phyloP scores from a whole-genome alignment of 2,329 filamentous ascomycete species.

The Metarhizium anisopliae region DNA sequence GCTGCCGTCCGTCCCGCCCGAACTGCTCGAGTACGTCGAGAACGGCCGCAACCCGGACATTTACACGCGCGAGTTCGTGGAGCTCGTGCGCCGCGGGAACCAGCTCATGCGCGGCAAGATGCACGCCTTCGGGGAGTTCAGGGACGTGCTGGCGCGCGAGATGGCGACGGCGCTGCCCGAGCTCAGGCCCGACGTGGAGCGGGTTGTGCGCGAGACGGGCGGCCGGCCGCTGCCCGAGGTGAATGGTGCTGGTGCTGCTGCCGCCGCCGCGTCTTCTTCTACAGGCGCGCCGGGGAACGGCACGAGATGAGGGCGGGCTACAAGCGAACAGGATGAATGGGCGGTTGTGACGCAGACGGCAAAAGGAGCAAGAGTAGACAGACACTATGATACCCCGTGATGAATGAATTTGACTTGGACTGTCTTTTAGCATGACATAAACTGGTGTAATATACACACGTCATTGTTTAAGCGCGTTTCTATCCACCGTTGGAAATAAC shows the following conservation, averaged over 20 bases:
- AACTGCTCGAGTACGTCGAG: slow-evolving; percentile 61
- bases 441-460: neutral
- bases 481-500: neutral
- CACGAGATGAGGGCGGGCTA: no score
- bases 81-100: slow-evolving; percentile 56
- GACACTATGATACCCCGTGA: no score
- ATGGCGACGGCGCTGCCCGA: slow-evolving; percentile 51
- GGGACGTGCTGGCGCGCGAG: slow-evolving; percentile 52
- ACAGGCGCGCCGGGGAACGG: no score
- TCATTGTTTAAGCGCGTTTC: slow-evolving; percentile 2
- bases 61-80: slow-evolving; percentile 65
- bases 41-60: slow-evolving; percentile 65
- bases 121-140: slow-evolving; percentile 49
- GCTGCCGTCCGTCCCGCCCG: slow-evolving; percentile 48
- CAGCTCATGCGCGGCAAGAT: slow-evolving; percentile 59
- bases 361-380: no score
- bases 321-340: no score
- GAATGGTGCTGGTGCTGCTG: neutral
- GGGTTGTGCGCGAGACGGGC: slow-evolving; percentile 39
- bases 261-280: no score
- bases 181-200: slow-evolving; percentile 42
- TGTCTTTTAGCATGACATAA: no score
- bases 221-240: slow-evolving; percentile 12
- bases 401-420: no score
- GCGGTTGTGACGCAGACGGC: no score